Conservation (phyloP, 345 rosid genomes). For the Melaleuca quinquenervia region DNA sequence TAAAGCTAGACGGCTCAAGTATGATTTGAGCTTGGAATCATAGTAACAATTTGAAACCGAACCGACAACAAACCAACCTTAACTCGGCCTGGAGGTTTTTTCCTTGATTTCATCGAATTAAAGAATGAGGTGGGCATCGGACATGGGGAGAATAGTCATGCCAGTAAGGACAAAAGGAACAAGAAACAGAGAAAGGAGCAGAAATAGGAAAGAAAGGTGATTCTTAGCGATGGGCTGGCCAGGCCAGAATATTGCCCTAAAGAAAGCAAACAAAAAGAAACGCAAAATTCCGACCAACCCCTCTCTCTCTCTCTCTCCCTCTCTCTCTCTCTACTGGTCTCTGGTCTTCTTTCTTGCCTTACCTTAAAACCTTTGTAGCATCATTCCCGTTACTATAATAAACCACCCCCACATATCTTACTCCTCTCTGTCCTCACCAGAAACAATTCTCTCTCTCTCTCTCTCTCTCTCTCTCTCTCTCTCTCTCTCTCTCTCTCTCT, state of each 20-base stretch:
- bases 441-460: not conserved
- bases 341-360: not conserved
- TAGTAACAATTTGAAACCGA: not conserved
- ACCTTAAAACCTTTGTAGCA: not conserved
- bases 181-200: not conserved
- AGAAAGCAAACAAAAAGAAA: not conserved
- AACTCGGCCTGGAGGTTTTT: not conserved
- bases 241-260: too few relatives aligned
- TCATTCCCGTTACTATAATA: not conserved
- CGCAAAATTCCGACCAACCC: not conserved
- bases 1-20: too few relatives aligned
- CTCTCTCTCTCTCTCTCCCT: not conserved
- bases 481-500: not conserved
- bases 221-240: too few relatives aligned
- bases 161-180: not conserved
- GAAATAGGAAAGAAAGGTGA: fast-evolving
- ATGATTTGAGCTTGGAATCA: not conserved
- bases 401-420: not conserved
- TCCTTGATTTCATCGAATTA: not conserved
- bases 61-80: not conserved
- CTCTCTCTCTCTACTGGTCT: not conserved
- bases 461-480: not conserved
- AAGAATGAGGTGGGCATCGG: not conserved
- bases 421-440: not conserved
- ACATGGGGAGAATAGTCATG: not conserved